phyloP scores from a whole-genome alignment of 2,329 filamentous ascomycete genomes.

The Paecilomyces fulvus region DNA sequence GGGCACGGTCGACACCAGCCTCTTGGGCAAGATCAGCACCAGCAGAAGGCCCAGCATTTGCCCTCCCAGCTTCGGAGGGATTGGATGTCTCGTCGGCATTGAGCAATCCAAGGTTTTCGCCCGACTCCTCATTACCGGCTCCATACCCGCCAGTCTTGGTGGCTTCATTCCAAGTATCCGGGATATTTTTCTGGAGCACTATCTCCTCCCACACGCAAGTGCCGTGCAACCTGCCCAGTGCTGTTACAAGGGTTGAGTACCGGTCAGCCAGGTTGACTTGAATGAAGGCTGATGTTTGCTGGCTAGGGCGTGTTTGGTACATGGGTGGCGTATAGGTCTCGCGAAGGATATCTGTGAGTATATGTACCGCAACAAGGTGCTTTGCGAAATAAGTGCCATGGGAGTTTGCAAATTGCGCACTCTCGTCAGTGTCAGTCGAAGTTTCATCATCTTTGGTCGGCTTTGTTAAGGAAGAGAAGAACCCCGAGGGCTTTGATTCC shows the following conservation, averaged over 20 bases:
- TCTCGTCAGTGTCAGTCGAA: conserved; percentile 9
- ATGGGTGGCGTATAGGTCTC: conserved; percentile 60
- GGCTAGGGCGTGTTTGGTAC: conserved; percentile 54
- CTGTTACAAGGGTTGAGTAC: conserved; percentile 64
- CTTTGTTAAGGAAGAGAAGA: conserved; percentile 60
- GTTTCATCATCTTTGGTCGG: conserved; percentile 12
- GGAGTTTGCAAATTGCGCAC: conserved; percentile 32
- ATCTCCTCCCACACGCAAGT: conserved; percentile 82
- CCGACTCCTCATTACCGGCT: conserved; percentile 31
- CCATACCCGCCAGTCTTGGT: conserved; percentile 34
- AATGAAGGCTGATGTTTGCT: conserved; percentile 57
- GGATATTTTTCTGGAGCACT: conserved; percentile 62
- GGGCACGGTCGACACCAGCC: conserved; percentile 10
- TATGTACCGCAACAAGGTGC: conserved; percentile 67
- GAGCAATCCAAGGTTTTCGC: conserved; percentile 23
- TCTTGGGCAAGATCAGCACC: neutral
- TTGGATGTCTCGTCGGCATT: conserved; percentile 13
- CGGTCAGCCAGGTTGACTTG: conserved; percentile 78
- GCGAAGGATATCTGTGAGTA: conserved; percentile 65
- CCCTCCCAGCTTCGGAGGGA: conserved; percentile 16
- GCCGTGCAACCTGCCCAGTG: conserved; percentile 68
- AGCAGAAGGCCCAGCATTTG: conserved; percentile 6
- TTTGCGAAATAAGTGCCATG: conserved; percentile 72
- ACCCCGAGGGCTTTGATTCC: conserved; percentile 46
- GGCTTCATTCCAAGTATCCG: conserved; percentile 48